Conservation (phyloP, 2,329 filamentous ascomycete genomes). For the Xylaria sp. region DNA sequence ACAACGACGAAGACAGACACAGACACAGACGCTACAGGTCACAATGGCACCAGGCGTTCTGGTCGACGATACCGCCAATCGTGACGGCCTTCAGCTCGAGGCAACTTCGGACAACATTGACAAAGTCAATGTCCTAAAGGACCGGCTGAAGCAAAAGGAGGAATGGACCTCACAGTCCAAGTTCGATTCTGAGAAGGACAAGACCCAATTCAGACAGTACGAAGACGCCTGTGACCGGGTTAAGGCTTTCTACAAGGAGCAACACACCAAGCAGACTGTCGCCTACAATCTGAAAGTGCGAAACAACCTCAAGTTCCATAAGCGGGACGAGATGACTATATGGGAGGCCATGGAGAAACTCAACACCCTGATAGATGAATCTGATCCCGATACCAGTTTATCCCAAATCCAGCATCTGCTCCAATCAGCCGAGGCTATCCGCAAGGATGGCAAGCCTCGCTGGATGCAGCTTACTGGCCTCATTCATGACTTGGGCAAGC, state of each 20-base stretch:
- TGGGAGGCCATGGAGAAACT: conserved; percentile 95
- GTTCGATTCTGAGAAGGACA: conserved; percentile 81
- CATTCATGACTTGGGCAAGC: conserved; percentile 83
- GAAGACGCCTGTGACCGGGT: conserved; percentile 84
- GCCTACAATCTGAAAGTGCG: conserved; percentile 87
- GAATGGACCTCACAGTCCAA: conserved; percentile 63
- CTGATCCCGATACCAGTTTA: conserved; percentile 87
- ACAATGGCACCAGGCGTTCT: conserved; percentile 49
- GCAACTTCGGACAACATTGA: conserved; percentile 61
- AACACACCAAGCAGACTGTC: conserved; percentile 77
- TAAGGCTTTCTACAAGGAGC: conserved; percentile 84
- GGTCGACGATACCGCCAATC: conserved; percentile 44
- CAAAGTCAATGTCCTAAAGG: conserved; percentile 65
- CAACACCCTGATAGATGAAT: conserved; percentile 90
- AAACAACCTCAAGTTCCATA: conserved; percentile 73
- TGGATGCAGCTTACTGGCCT: conserved; percentile 85
- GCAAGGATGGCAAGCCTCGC: conserved; percentile 82
- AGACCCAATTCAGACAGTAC: conserved; percentile 84
- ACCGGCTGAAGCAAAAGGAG: conserved; percentile 51
- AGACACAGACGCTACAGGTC: neutral
- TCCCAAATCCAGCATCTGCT: conserved; percentile 91
- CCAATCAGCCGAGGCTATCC: conserved; percentile 89
- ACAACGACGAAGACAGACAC: neutral
- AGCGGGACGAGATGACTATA: conserved; percentile 78
- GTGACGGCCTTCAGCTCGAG: conserved; percentile 55